phyloP scores from a whole-genome alignment of 257 asterid species.

The Plantago ovata region DNA sequence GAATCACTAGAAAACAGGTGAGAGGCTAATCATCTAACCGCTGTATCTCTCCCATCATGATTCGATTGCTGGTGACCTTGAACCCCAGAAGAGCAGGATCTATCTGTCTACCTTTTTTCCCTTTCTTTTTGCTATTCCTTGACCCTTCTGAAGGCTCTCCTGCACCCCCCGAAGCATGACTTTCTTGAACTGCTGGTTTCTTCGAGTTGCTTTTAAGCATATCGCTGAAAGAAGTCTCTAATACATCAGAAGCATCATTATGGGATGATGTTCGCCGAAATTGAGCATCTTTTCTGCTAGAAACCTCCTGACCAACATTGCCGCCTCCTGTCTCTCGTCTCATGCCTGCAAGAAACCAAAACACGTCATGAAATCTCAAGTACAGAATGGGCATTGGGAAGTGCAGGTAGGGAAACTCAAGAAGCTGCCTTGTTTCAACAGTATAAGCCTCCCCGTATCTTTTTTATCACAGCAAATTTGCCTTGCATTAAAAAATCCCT shows the following conservation, averaged over 20 bases:
- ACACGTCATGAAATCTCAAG: background rate
- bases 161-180: slow-evolving; percentile 24
- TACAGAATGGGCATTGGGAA: no score
- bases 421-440: no score
- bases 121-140: slow-evolving; percentile 78
- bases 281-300: slow-evolving; percentile 54
- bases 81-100: slow-evolving; percentile 98
- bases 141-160: slow-evolving; percentile 43
- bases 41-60: slow-evolving; percentile 98
- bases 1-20: background rate
- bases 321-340: slow-evolving; percentile 41
- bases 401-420: no score
- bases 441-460: no score
- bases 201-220: slow-evolving; percentile 79
- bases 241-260: slow-evolving; percentile 58
- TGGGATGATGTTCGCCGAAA: slow-evolving; percentile 69
- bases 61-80: slow-evolving; percentile 94
- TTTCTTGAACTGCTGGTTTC: slow-evolving; percentile 60
- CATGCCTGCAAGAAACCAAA: slow-evolving; percentile 28
- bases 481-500: no score
- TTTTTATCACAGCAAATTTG: no score
- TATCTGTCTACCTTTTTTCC: slow-evolving; percentile 94
- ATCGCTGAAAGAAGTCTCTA: slow-evolving; percentile 88
- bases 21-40: slow-evolving; percentile 65
- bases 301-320: slow-evolving; percentile 40